Conservation (phyloP, 768 basidiomycete genomes). For the Mycena galopus region DNA sequence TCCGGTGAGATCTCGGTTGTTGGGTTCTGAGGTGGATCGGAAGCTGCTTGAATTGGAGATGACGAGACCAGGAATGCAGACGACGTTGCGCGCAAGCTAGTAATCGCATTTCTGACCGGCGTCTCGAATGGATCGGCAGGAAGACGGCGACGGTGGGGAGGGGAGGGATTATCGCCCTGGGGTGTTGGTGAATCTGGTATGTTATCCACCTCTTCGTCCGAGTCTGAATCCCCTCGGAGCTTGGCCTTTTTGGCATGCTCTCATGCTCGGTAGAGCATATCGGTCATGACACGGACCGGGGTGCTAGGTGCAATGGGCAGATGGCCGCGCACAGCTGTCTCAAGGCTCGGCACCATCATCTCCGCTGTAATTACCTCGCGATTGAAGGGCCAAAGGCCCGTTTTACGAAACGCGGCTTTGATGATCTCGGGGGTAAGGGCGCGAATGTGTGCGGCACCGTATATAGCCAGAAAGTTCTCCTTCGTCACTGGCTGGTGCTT, state of each 20-base stretch:
- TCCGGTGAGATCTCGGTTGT: not conserved
- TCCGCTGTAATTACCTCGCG: conserved; percentile 45
- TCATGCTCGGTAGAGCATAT: too few species aligned
- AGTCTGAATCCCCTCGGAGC: too few species aligned
- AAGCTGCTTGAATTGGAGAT: not conserved
- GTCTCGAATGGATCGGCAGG: not conserved
- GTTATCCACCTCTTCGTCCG: too few species aligned
- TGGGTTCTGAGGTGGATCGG: not conserved
- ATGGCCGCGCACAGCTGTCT: conserved; percentile 40
- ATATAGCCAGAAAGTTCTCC: too few species aligned
- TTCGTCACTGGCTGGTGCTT: too few species aligned
- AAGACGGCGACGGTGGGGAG: not conserved
- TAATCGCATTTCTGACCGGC: not conserved
- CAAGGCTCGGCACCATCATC: conserved; percentile 52
- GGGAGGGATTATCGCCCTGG: not conserved
- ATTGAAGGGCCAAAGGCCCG: too few species aligned
- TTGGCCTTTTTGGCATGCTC: too few species aligned
- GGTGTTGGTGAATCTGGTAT: too few species aligned
- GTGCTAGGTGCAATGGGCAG: conserved; percentile 42
- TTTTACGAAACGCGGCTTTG: too few species aligned
- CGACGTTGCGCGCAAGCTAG: not conserved
- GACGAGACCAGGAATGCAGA: not conserved
- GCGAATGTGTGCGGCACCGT: too few species aligned
- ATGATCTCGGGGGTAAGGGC: too few species aligned
- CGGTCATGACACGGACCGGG: conserved; percentile 19